These are phyloP conservation scores for Epichloe gansuensis DNA, from an alignment of 2,329 filamentous ascomycete genomes.

Conservation along the genomic window DNA sequence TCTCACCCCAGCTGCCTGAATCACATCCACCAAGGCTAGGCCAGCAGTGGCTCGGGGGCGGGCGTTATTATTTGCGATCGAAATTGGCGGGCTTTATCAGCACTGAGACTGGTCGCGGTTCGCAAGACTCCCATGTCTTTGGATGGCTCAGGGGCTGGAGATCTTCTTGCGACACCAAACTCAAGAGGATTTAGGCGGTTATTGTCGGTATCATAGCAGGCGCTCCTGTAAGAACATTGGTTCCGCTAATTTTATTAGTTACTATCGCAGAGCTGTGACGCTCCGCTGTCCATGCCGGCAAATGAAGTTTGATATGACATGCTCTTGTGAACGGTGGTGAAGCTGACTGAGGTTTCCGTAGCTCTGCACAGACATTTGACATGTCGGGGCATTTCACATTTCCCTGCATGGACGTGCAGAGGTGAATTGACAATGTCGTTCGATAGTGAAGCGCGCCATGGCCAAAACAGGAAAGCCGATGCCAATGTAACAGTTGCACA, in stretches of 20 bases:
- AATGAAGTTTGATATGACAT: neutral
- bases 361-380: neutral
- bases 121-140: neutral
- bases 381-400: neutral
- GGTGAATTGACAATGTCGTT: neutral
- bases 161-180: neutral
- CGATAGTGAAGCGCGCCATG: neutral
- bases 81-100: neutral
- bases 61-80: slow-evolving; percentile 10
- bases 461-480: slow-evolving; percentile 4
- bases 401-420: neutral
- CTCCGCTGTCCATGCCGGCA: too few species aligned
- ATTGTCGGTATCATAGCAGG: too few species aligned
- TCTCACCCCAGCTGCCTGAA: slow-evolving; percentile 3
- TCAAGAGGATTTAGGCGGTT: too few species aligned
- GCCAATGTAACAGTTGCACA: neutral
- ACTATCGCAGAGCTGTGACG: too few species aligned
- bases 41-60: slow-evolving; percentile 12
- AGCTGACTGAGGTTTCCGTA: neutral
- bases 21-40: slow-evolving; percentile 10
- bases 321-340: neutral
- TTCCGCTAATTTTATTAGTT: too few species aligned
- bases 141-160: neutral
- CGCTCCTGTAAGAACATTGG: too few species aligned
- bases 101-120: neutral